Conservation (phyloP, 2,329 filamentous ascomycete species). For the Stagonosporopsis chrysanthemi region DNA sequence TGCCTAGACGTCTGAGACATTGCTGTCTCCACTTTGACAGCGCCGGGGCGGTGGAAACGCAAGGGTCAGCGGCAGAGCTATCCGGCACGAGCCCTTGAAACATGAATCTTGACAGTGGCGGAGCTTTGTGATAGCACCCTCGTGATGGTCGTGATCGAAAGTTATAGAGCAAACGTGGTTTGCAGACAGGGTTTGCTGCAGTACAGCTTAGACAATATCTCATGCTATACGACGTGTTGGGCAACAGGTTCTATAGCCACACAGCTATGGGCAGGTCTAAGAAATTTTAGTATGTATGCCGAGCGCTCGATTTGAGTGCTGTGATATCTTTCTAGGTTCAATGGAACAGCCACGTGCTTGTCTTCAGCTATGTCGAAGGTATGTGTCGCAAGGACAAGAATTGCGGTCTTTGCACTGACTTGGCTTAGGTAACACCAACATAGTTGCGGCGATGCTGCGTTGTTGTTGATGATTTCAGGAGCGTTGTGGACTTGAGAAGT, state of each 20-base stretch:
- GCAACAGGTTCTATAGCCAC: background rate
- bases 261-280: background rate
- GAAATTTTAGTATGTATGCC: background rate
- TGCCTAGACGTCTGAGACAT: slow-evolving; percentile 11
- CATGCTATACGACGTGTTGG: background rate
- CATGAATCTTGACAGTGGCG: background rate
- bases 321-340: background rate
- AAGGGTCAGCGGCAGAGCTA: slow-evolving; percentile 10
- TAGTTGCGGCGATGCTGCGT: background rate
- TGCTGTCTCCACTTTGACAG: slow-evolving; percentile 9
- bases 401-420: background rate
- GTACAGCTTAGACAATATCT: background rate
- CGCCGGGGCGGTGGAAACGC: background rate
- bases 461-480: slow-evolving; percentile 8
- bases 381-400: background rate
- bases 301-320: background rate
- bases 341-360: background rate
- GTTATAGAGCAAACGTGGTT: background rate
- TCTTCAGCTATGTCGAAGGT: background rate
- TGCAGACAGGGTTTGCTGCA: background rate
- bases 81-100: background rate
- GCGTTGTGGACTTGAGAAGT: slow-evolving; percentile 8
- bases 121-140: background rate
- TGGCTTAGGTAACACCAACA: slow-evolving; percentile 10
- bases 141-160: background rate